Conservation (phyloP, 352 stramenopile species). For the Globisporangium nagaii region DNA sequence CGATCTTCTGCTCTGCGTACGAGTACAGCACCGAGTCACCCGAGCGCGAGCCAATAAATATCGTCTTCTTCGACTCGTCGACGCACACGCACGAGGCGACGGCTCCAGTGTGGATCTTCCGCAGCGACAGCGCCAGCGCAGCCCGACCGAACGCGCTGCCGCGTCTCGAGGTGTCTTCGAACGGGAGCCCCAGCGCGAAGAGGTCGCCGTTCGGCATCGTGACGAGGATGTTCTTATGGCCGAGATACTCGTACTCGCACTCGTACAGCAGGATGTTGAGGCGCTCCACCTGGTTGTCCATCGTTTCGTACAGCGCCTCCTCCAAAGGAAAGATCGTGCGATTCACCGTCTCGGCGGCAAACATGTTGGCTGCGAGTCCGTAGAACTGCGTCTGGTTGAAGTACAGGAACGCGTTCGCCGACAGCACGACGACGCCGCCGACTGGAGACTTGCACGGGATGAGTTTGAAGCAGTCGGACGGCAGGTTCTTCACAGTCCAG, state of each 20-base stretch:
- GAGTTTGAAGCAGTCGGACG: constrained; percentile 70
- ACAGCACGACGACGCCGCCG: constrained; percentile 70
- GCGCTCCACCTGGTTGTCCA: constrained; percentile 33
- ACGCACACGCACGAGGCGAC: constrained; percentile 55
- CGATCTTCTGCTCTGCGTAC: constrained; percentile 33
- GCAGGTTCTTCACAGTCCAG: constrained; percentile 78
- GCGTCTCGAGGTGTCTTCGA: constrained; percentile 39
- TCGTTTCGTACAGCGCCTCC: constrained; percentile 56
- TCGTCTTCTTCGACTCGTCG: constrained; percentile 50
- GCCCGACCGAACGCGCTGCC: constrained; percentile 10
- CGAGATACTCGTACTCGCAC: constrained; percentile 61
- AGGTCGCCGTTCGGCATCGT: constrained; percentile 50
- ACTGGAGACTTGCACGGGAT: constrained; percentile 69
- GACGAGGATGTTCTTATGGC: constrained; percentile 67
- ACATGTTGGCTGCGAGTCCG: constrained; percentile 62
- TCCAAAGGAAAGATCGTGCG: constrained; percentile 61
- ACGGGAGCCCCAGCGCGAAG: constrained; percentile 60
- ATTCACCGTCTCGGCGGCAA: constrained; percentile 74
- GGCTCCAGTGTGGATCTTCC: constrained; percentile 41
- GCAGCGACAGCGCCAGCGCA: constrained; percentile 38
- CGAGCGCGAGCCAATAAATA: constrained; percentile 79
- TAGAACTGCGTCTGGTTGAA: constrained; percentile 88
- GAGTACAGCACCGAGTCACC: constrained; percentile 74
- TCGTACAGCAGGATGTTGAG: constrained; percentile 66
- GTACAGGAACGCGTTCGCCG: constrained; percentile 78